Conservation (phyloP, 73 alveolate genomes). For the Paramecium primaurelia region DNA sequence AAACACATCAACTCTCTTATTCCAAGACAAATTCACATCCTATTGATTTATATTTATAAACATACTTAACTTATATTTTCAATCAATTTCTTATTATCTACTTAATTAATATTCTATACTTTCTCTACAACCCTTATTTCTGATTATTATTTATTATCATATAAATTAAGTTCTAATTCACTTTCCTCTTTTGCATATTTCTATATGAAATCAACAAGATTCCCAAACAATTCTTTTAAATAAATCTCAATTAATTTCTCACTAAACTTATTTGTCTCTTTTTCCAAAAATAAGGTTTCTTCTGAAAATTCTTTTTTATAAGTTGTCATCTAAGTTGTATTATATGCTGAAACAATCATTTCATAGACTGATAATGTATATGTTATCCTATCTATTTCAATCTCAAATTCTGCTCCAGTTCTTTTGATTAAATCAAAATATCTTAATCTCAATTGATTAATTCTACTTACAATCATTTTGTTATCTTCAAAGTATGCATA, state of each 20-base stretch:
- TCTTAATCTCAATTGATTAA: slow-evolving; percentile 24
- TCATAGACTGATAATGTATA: slow-evolving; percentile 55
- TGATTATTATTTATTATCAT: background rate
- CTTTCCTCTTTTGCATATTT: slow-evolving; percentile 45
- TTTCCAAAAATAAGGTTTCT: slow-evolving; percentile 41
- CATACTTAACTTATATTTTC: slow-evolving; percentile 29
- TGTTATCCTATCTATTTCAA: slow-evolving; percentile 30
- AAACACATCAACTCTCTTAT: slow-evolving; percentile 55
- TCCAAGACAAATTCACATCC: slow-evolving; percentile 55
- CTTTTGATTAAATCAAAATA: slow-evolving; percentile 52
- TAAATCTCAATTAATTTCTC: slow-evolving; percentile 31
- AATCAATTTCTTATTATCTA: slow-evolving; percentile 49
- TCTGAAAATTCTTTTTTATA: slow-evolving; percentile 51
- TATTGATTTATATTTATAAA: background rate
- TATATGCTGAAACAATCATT: slow-evolving; percentile 14
- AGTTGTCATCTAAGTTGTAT: slow-evolving; percentile 19
- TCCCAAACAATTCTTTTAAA: slow-evolving; percentile 52
- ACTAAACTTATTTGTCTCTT: slow-evolving; percentile 40
- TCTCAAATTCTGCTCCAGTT: slow-evolving; percentile 50
- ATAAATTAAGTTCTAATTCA: background rate
- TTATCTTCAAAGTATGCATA: slow-evolving; percentile 54
- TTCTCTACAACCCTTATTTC: background rate
- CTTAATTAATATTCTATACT: background rate
- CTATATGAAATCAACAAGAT: slow-evolving; percentile 51
- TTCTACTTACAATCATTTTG: slow-evolving; percentile 49